phyloP scores from a whole-genome alignment of 2,329 filamentous ascomycete genomes.

The Paecilomyces sp. region DNA sequence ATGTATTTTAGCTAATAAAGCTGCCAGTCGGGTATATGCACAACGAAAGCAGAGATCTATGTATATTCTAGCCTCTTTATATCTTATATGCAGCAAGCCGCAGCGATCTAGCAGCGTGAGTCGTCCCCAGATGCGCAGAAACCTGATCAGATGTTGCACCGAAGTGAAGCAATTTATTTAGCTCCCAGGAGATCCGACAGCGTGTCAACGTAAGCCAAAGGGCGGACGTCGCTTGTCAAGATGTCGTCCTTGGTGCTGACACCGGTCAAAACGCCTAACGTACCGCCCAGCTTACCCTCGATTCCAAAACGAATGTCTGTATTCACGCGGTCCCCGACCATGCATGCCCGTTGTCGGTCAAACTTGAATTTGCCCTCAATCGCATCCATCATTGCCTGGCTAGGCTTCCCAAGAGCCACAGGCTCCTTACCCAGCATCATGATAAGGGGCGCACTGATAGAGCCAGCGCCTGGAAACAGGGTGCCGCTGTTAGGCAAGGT shows the following conservation, averaged over 20 bases:
- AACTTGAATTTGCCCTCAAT: conserved; percentile 94
- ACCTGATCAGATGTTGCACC: neutral
- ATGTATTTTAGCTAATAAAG: neutral
- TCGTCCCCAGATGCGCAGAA: neutral
- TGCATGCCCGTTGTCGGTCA: conserved; percentile 76
- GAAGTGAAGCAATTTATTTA: neutral
- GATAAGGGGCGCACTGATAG: conserved; percentile 68
- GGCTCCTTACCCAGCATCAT: conserved; percentile 66
- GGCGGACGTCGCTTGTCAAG: conserved; percentile 66
- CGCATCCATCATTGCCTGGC: conserved; percentile 98
- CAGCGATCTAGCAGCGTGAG: neutral
- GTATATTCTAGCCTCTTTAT: conserved; percentile 3
- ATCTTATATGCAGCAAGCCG: neutral
- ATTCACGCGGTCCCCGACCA: conserved; percentile 90
- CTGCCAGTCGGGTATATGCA: neutral
- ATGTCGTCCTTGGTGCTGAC: conserved; percentile 77
- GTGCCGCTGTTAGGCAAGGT: conserved; percentile 75
- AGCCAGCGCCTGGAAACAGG: conserved; percentile 88
- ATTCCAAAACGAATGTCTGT: conserved; percentile 96
- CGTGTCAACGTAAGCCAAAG: conserved; percentile 76
- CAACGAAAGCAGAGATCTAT: neutral
- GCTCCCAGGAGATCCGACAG: conserved; percentile 63
- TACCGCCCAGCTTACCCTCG: conserved; percentile 83
- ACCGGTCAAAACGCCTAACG: conserved; percentile 82
- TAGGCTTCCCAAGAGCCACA: conserved; percentile 81